These are phyloP conservation scores for Cercophora samala DNA, from an alignment of 495 filamentous ascomycete genomes.

Conservation along the genomic window DNA sequence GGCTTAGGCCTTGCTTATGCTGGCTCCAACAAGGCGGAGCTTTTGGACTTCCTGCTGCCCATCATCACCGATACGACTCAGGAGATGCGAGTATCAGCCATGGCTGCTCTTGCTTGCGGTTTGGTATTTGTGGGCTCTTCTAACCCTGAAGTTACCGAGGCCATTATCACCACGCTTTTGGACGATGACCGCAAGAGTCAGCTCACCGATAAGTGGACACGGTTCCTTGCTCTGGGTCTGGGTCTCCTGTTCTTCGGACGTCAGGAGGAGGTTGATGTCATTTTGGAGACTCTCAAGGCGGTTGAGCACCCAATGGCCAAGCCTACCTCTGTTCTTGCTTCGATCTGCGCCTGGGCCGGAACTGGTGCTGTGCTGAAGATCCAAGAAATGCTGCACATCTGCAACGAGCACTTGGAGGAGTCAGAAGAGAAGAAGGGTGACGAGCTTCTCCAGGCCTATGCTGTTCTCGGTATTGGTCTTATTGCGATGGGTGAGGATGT, in stretches of 20 bases:
- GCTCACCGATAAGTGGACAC: slow-evolving; percentile 94
- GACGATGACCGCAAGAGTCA: slow-evolving; percentile 84
- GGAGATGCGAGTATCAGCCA: slow-evolving; percentile 92
- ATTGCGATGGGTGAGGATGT: slow-evolving; percentile 98
- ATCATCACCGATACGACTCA: slow-evolving; percentile 77
- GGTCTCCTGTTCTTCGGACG: slow-evolving; percentile 93
- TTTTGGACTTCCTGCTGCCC: slow-evolving; percentile 75
- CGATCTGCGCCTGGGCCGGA: slow-evolving; percentile 96
- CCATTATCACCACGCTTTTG: slow-evolving; percentile 84
- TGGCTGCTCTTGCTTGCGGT: slow-evolving; percentile 90
- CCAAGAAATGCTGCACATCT: slow-evolving; percentile 93
- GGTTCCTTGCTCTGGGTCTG: slow-evolving; percentile 91
- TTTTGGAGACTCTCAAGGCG: slow-evolving; percentile 89
- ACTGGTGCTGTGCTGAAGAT: slow-evolving; percentile 95
- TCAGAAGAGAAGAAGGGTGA: slow-evolving; percentile 87
- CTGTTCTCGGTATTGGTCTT: slow-evolving; percentile 86
- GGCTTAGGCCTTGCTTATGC: slow-evolving; percentile 92
- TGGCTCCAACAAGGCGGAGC: slow-evolving; percentile 81
- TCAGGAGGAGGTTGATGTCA: slow-evolving; percentile 95
- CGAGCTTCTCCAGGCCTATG: slow-evolving; percentile 91
- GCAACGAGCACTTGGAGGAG: slow-evolving; percentile 95
- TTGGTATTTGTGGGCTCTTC: slow-evolving; percentile 91
- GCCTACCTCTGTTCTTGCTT: slow-evolving; percentile 82
- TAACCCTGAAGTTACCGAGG: slow-evolving; percentile 80
- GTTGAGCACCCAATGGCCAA: slow-evolving; percentile 94